Evolutionary conservation across 1,284 basidiomycete genomes (phyloP), one percentile per base, ranked within the genome.

Genomic region (Amylostereum chailletii): DNA sequence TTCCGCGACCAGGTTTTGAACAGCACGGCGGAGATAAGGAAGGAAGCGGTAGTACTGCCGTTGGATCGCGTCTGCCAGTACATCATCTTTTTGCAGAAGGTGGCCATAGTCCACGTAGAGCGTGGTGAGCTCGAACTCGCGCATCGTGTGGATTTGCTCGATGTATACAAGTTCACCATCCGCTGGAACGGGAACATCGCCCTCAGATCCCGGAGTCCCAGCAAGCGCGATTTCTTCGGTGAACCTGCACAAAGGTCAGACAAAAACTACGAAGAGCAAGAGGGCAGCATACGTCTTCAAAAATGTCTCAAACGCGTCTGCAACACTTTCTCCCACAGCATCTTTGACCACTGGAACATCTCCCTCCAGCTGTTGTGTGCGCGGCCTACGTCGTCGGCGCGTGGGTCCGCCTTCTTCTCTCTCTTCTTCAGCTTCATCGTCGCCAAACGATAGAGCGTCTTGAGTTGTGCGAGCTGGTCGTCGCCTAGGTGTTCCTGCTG

Each of bases 41-140:
- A 98, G 72, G 70, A 98, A 98, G 60, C 95, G 85, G 64, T 97
- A 98, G 67, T 99, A 99, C 63, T 97, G 92, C 50, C 83, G 86
- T 58, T 90, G 85, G 56, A 99, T 92, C 3, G 95, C 94, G 51
- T 87, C 81, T 0, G 94, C 94, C 7, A 99, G 83, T 1, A 94
- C 84, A 57, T 94, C 92, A 63, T 98, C 94, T 50, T 84, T 79
- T 61, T 88, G 83, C 27, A 97, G 77, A 27, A 99, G 76, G 64
- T 99, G 94, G 9, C 83, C 80, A 56, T 88, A 98, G 71, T 98
- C 94, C 65, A 99, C 88, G 62, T 96, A 99, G 59, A 99, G 84
- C 0, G 95, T 99, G 2, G 92, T 92, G 47, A 95, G 76, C 62
- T 94, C 86, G 64, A 90, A 93, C 64, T 95, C 89, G 53, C 88